Evolutionary conservation across 2,329 filamentous ascomycete genomes (phyloP), one percentile per base, ranked within the genome.

Genomic region (Ophiocordyceps unilateralis): DNA sequence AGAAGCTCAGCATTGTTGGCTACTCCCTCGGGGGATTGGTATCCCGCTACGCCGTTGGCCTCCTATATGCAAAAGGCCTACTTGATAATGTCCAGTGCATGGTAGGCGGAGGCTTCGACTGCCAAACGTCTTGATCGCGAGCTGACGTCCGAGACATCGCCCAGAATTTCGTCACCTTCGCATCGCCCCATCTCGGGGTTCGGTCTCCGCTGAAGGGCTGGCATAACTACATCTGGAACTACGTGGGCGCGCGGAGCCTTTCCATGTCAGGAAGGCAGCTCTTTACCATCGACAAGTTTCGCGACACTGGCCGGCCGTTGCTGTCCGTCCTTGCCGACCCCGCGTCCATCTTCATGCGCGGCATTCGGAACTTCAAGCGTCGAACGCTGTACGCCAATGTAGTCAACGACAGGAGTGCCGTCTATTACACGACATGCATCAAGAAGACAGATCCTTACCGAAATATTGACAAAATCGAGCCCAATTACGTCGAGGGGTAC

Each of bases 111-210:
- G 21, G 4, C 23, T 1, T 26, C n/a, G 14, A n/a, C 9, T 11
- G 14, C 39, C 23, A 5, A 19, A 48, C 53, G 41, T 53, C 44
- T n/a, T 23, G 39, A 38, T 7, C 17, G 23, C 5, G 14, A 10
- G 22, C 39, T 24, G n/a, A 40, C 39, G 6, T 34, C 5, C 15
- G 10, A 28, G 5, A 28, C 11, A 28, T 12, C 19, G n/a, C n/a
- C 5, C 2, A 81, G 74, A 95, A 93, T 67, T 95, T 96, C 61
- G 85, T 82, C 2, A 94, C 88, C 1, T 95, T 96, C 61, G 89
- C 83, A 5, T 81, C 83, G 26, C 89, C 83, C 21, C 83, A 88
- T 60, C 69, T 88, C 8, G 83, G 83, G n/a, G 81, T 83, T 1
- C 70, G 81, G 41, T 76, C 77, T 1, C 83, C 83, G 1, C 61